Evolutionary conservation across 2,329 filamentous ascomycete species (phyloP).

Genomic region (Didymella lethalis): DNA sequence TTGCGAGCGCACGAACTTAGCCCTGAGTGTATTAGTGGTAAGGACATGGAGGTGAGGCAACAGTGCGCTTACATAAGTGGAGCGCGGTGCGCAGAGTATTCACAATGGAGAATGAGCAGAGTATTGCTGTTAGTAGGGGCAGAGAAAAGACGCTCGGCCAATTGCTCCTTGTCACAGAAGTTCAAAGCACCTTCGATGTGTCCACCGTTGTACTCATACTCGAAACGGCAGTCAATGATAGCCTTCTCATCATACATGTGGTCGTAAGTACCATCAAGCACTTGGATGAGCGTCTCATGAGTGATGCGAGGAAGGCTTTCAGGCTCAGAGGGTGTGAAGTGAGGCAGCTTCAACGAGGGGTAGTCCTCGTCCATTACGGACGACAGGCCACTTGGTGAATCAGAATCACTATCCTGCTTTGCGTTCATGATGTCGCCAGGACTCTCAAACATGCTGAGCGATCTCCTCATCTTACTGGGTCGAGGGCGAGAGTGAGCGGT

Average conservation of each 20-base stretch:
- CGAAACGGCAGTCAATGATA: slow-evolving; percentile 95
- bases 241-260: slow-evolving; percentile 80
- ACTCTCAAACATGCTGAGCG: slow-evolving; percentile 97
- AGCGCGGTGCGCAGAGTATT: slow-evolving; percentile 96
- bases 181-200: slow-evolving; percentile 95
- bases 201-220: slow-evolving; percentile 97
- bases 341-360: slow-evolving; percentile 77
- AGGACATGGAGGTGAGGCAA: not conserved
- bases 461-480: slow-evolving; percentile 77
- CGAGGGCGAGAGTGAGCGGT: slow-evolving; percentile 73
- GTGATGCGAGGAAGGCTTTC: slow-evolving; percentile 90
- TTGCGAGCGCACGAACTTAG: slow-evolving; percentile 86
- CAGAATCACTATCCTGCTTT: slow-evolving; percentile 67
- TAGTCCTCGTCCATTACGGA: slow-evolving; percentile 85
- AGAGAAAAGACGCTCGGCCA: slow-evolving; percentile 79
- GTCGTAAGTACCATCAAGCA: slow-evolving; percentile 85
- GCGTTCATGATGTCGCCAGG: slow-evolving; percentile 83
- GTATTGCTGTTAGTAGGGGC: slow-evolving; percentile 71
- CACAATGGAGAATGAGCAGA: slow-evolving; percentile 92
- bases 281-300: slow-evolving; percentile 80
- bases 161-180: slow-evolving; percentile 93
- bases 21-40: slow-evolving; percentile 56
- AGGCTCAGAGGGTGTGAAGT: slow-evolving; percentile 81
- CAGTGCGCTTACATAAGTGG: slow-evolving; percentile 75
- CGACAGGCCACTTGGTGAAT: slow-evolving; percentile 67